A percentile compares a stretch with the other conserved stretches of the same genome.
phyloP scores from a whole-genome alignment of 1,139 yeast species.

The Protomyces arabidopsidicola region DNA sequence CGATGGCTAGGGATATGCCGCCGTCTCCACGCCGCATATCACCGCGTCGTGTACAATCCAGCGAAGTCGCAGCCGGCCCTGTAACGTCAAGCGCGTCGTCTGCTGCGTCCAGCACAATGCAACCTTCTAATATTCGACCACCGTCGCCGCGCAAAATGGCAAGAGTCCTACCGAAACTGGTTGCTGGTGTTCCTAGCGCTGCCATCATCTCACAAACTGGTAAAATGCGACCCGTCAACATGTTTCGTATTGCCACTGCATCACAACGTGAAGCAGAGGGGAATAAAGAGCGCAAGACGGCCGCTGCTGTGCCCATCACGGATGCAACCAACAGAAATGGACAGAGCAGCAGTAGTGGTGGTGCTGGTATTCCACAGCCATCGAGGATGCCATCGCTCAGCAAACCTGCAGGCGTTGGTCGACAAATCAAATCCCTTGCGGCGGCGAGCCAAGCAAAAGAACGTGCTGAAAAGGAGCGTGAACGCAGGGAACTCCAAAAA shows the following conservation, averaged over 20 bases:
- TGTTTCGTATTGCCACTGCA: constrained; percentile 29
- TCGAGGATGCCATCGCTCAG: no score
- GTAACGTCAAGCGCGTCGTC: neutral
- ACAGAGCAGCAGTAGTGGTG: neutral
- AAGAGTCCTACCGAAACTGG: neutral
- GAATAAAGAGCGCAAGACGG: constrained; percentile 22
- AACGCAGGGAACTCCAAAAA: constrained; percentile 29
- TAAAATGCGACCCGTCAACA: constrained; percentile 22
- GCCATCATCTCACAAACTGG: neutral
- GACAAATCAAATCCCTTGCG: constrained; percentile 29
- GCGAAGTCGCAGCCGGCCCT: neutral
- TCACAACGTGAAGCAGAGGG: constrained; percentile 29
- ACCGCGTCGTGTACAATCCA: neutral
- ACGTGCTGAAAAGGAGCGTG: constrained; percentile 28
- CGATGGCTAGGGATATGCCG: neutral
- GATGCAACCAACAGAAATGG: neutral
- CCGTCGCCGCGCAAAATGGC: neutral
- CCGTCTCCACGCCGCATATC: neutral
- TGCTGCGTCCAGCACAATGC: neutral
- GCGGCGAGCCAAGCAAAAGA: constrained; percentile 30
- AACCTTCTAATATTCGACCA: neutral
- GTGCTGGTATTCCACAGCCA: neutral
- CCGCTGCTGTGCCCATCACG: neutral
- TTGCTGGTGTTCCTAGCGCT: neutral
- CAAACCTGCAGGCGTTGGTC: neutral